Conservation (phyloP, 2,329 filamentous ascomycete species). For the Berkeleyomyces basicola region DNA sequence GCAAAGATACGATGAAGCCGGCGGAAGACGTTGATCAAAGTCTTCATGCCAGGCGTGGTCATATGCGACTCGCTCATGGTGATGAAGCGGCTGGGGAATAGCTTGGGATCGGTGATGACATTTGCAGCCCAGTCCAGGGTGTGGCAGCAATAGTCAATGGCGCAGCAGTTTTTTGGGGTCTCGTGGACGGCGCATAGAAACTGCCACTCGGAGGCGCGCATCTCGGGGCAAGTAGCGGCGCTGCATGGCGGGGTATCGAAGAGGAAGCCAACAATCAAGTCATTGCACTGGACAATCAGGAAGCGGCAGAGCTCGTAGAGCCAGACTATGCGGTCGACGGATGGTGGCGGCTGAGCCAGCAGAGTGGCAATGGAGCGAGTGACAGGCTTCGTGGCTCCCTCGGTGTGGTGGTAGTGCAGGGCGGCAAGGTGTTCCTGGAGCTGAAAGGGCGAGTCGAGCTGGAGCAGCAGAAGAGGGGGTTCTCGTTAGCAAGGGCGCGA, state of each 20-base stretch:
- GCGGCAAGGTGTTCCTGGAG: conserved; percentile 94
- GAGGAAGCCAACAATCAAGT: conserved; percentile 80
- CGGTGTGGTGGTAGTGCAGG: conserved; percentile 67
- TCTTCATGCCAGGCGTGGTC: conserved; percentile 52
- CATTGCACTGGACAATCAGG: conserved; percentile 86
- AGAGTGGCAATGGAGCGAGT: conserved; percentile 57
- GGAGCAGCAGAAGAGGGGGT: conserved; percentile 8
- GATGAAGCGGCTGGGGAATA: conserved; percentile 75
- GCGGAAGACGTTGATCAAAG: conserved; percentile 87
- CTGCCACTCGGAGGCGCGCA: conserved; percentile 98
- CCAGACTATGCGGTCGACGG: conserved; percentile 79
- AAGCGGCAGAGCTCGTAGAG: conserved; percentile 96
- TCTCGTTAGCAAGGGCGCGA: neutral
- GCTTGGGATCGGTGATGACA: conserved; percentile 82
- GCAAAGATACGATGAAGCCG: conserved; percentile 93
- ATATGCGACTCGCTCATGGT: conserved; percentile 39
- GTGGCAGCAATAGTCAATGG: conserved; percentile 98
- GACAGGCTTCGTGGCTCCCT: conserved; percentile 50
- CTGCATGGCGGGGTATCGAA: conserved; percentile 83
- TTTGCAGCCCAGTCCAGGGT: conserved; percentile 97
- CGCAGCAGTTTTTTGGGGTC: conserved; percentile 89
- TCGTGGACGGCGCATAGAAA: conserved; percentile 97
- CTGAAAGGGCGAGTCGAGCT: conserved; percentile 96
- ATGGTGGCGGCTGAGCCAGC: conserved; percentile 63
- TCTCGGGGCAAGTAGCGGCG: conserved; percentile 79